A percentile compares a stretch with the other conserved stretches of the same genome.
phyloP scores from a whole-genome alignment of 2,329 filamentous ascomycete genomes.

The Fusarium anguioides region DNA sequence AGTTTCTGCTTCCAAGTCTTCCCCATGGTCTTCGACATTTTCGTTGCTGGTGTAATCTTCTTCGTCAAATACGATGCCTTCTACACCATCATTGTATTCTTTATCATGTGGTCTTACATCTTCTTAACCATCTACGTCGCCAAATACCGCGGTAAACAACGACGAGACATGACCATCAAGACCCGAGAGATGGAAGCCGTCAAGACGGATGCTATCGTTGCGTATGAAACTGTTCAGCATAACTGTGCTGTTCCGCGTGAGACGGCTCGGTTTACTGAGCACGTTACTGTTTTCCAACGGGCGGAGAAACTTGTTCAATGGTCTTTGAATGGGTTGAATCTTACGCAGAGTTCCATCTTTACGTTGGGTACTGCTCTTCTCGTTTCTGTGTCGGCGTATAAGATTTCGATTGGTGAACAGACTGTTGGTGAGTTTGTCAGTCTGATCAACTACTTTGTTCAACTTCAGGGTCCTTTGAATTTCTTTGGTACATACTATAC shows the following conservation, averaged over 20 bases:
- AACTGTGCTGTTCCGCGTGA: slow-evolving; percentile 71
- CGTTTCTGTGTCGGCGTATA: slow-evolving; percentile 70
- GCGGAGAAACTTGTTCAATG: slow-evolving; percentile 43
- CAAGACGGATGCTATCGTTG: slow-evolving; percentile 61
- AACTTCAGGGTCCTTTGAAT: slow-evolving; percentile 69
- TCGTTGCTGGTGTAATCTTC: slow-evolving; percentile 60
- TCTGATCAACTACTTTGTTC: slow-evolving; percentile 69
- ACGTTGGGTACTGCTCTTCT: slow-evolving; percentile 69
- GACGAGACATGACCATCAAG: slow-evolving; percentile 57
- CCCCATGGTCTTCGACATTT: slow-evolving; percentile 62
- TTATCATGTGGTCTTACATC: slow-evolving; percentile 62
- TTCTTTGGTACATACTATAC: slow-evolving; percentile 66
- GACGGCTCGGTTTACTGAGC: slow-evolving; percentile 65
- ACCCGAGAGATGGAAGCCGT: slow-evolving; percentile 61
- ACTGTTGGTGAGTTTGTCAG: slow-evolving; percentile 67
- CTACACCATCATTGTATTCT: slow-evolving; percentile 60
- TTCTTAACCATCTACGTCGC: slow-evolving; percentile 64
- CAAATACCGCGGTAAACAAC: slow-evolving; percentile 56
- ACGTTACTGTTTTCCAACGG: slow-evolving; percentile 64
- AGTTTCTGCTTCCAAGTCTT: slow-evolving; percentile 61
- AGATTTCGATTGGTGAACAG: slow-evolving; percentile 66
- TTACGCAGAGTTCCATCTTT: slow-evolving; percentile 72
- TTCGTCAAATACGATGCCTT: slow-evolving; percentile 59
- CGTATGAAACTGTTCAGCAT: slow-evolving; percentile 70
- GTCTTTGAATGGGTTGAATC: slow-evolving; percentile 62